Evolutionary conservation across 306 rosid species (phyloP).

Genomic region (Inga oerstediana): DNA sequence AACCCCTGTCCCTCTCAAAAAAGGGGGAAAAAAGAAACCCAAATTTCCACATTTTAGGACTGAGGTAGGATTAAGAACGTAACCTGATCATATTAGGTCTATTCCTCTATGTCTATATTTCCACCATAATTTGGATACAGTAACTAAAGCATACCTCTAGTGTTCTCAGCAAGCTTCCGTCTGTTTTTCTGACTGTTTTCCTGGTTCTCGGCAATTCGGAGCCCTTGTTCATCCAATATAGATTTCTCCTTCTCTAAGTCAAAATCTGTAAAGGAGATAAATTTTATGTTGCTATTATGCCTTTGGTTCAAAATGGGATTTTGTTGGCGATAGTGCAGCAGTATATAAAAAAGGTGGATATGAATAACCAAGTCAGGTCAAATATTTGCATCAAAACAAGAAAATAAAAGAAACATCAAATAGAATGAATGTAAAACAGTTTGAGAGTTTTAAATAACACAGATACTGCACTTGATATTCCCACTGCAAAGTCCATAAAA

Average conservation of each 20-base stretch:
- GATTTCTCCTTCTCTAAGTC: slow-evolving; percentile 94
- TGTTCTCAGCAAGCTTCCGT: slow-evolving; percentile 96
- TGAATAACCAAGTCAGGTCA: slow-evolving; percentile 1
- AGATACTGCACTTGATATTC: background rate
- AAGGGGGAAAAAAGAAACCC: background rate
- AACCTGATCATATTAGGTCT: background rate
- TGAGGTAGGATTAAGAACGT: slow-evolving; percentile 5
- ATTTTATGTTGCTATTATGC: background rate
- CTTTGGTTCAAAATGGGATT: background rate
- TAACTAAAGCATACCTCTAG: slow-evolving; percentile 62
- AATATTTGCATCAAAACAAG: background rate
- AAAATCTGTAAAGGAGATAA: slow-evolving; percentile 59
- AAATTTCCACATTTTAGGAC: background rate
- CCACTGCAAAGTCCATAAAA: background rate
- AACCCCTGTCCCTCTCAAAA: background rate
- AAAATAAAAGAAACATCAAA: background rate
- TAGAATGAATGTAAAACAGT: background rate
- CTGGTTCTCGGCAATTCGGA: slow-evolving; percentile 91
- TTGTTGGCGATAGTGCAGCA: background rate
- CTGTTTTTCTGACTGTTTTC: slow-evolving; percentile 97
- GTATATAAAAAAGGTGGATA: background rate
- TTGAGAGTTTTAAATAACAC: background rate
- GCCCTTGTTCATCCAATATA: slow-evolving; percentile 91
- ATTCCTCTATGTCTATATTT: slow-evolving; percentile 5
- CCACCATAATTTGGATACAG: slow-evolving; percentile 26